Evolutionary conservation across 805 yeast genomes (phyloP).

Genomic region (Ogataea salicorniae): DNA sequence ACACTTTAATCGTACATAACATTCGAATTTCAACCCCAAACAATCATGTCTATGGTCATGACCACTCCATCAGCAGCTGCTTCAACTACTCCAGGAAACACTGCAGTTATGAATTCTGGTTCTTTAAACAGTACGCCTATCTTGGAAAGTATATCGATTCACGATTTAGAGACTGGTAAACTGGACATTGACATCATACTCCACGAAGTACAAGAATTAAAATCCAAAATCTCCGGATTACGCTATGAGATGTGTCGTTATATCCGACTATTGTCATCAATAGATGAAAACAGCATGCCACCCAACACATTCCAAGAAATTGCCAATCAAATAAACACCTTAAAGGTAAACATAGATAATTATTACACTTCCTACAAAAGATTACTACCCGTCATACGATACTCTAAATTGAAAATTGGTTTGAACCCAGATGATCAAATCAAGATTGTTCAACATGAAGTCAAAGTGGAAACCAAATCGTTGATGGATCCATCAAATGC

Average conservation of each 20-base stretch:
- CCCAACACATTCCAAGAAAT: constrained; percentile 36
- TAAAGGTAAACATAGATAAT: constrained; percentile 36
- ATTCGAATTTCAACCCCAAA: too few relatives aligned
- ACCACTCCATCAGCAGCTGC: neutral
- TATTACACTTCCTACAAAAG: constrained; percentile 41
- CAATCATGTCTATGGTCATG: constrained; percentile 5
- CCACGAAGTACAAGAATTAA: constrained; percentile 32
- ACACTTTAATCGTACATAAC: too few relatives aligned
- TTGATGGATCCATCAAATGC: constrained; percentile 9
- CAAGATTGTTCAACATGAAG: constrained; percentile 21
- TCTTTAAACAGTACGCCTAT: constrained; percentile 5
- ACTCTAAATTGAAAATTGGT: constrained; percentile 46
- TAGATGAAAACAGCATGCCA: constrained; percentile 42
- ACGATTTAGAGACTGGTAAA: constrained; percentile 38
- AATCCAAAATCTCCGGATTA: constrained; percentile 26
- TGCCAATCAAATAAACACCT: constrained; percentile 29
- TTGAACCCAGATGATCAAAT: constrained; percentile 44
- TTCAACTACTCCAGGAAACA: constrained; percentile 12
- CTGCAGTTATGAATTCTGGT: constrained; percentile 1
- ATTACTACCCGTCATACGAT: constrained; percentile 44
- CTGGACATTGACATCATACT: constrained; percentile 31
- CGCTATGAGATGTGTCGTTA: constrained; percentile 37
- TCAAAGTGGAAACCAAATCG: constrained; percentile 19
- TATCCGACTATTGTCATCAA: constrained; percentile 32
- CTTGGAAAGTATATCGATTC: constrained; percentile 27